Evolutionary conservation across 176 grass and related monocot species (phyloP), one percentile per base, ranked within the genome.

Genomic region (Elaeis guineensis): DNA sequence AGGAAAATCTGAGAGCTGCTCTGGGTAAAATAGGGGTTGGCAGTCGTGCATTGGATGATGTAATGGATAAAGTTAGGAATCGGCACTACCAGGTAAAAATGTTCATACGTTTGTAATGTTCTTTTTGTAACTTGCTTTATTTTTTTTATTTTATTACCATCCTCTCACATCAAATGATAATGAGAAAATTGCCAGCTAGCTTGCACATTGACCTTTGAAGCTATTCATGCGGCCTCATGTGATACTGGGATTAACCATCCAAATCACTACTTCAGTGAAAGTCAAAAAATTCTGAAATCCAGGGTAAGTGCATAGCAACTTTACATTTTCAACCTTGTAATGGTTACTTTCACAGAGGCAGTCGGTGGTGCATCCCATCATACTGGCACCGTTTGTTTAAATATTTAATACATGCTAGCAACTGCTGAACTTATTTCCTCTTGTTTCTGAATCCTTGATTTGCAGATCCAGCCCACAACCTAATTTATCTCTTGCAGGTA

Each of bases 211-310:
- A 89, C 93, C 25, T 98, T 98, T 21, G 93, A 98, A 69, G 70
- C 84, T 62, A 78, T 81, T 59, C 87, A 98, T 18, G 79, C 62
- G 64, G 52, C 89, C 66, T 81, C 93, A 11, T 98, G 87, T 68
- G 93, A 92, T 67, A 81, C 69, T 21, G 93, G 93, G 55, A 92
- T 98, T 58, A 98, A 98, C 64, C 93, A 98, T 86, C 93, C 93
- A 65, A 98, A 98, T 73, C 93, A 98, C 25, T 98, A 86, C 80
- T 89, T 98, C 68, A 84, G 79, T 19, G 73, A 85, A 63, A 92
- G 93, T 58, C 88, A 75, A 71, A 98, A 98, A 82, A 44, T 83
- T 35, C 50, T 82, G 21, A 73, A 80, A 51, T 71, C 51, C 15
- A 89, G 83, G 75, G 93, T 98, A 57, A 65, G 70, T 69, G 50